These are phyloP conservation scores for Endocalyx cinctus DNA, from an alignment of 2,329 filamentous ascomycete species.

Conservation along the genomic window DNA sequence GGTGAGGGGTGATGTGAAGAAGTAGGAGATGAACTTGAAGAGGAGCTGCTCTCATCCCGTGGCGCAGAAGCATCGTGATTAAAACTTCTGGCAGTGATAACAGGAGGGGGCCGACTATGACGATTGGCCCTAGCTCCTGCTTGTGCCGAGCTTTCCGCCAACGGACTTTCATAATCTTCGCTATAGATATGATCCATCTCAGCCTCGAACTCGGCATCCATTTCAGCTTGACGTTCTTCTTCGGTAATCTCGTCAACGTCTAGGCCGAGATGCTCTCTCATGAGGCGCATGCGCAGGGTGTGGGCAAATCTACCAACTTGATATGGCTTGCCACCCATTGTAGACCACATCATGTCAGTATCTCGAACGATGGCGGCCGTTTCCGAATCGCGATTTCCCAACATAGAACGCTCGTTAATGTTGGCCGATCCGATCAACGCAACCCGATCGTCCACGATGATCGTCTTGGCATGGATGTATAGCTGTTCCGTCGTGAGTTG, in stretches of 20 bases:
- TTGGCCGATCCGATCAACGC: constrained; percentile 96
- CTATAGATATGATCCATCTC: constrained; percentile 61
- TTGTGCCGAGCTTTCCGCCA: constrained; percentile 15
- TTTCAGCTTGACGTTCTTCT: constrained; percentile 65
- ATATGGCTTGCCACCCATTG: constrained; percentile 86
- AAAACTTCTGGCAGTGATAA: constrained; percentile 15
- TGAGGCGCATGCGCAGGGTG: constrained; percentile 84
- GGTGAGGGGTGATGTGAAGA: constrained; percentile 31
- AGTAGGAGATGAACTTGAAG: constrained; percentile 16
- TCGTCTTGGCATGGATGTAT: constrained; percentile 96
- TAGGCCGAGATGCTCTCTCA: constrained; percentile 94
- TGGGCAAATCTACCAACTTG: constrained; percentile 89
- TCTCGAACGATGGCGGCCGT: constrained; percentile 86
- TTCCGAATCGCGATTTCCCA: constrained; percentile 88
- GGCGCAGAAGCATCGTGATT: constrained; percentile 23
- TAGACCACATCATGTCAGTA: constrained; percentile 86
- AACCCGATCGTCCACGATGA: constrained; percentile 90
- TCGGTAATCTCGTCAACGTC: constrained; percentile 90
- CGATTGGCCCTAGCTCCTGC: constrained; percentile 3
- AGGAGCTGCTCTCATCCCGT: constrained; percentile 11
- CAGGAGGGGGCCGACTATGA: background rate
- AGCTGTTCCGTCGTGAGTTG: constrained; percentile 89
- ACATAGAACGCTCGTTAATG: constrained; percentile 96
- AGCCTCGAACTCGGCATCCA: constrained; percentile 54
- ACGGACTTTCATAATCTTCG: constrained; percentile 34